Conservation (phyloP, 2,329 filamentous ascomycete genomes). For the Fusarium transvaalense region DNA sequence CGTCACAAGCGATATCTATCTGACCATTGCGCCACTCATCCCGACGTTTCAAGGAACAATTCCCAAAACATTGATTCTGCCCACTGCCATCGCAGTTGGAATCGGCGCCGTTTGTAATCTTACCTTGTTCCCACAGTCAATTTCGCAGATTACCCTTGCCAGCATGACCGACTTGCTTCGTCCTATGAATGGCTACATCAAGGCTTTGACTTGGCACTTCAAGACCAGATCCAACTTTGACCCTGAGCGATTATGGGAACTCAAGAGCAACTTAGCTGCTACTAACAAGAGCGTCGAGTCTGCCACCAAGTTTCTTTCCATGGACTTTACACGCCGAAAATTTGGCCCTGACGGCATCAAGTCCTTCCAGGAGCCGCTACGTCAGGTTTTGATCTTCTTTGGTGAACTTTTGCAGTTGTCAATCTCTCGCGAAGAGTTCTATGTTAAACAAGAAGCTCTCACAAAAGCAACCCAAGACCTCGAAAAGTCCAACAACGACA, state of each 20-base stretch:
- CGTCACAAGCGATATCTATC: slow-evolving; percentile 14
- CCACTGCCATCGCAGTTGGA: slow-evolving; percentile 9
- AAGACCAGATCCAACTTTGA: slow-evolving; percentile 11
- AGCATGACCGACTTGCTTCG: slow-evolving; percentile 13
- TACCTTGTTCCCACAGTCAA: slow-evolving; percentile 13
- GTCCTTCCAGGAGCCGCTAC: slow-evolving; percentile 8
- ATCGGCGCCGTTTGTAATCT: slow-evolving; percentile 16
- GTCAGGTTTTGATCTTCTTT: neutral
- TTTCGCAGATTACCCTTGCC: slow-evolving; percentile 11
- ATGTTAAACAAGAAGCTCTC: slow-evolving; percentile 11
- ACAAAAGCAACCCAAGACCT: slow-evolving; percentile 16
- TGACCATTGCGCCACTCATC: slow-evolving; percentile 6
- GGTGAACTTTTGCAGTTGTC: slow-evolving; percentile 11
- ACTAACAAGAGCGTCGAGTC: slow-evolving; percentile 9
- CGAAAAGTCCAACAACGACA: slow-evolving; percentile 14
- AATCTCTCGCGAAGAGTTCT: slow-evolving; percentile 2
- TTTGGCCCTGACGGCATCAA: slow-evolving; percentile 21
- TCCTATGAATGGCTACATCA: slow-evolving; percentile 11
- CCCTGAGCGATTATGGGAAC: neutral
- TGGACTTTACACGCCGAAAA: slow-evolving; percentile 13
- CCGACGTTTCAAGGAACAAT: slow-evolving; percentile 14
- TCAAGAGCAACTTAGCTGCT: neutral
- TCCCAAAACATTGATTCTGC: slow-evolving; percentile 1
- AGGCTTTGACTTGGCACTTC: slow-evolving; percentile 19
- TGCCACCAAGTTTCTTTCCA: slow-evolving; percentile 10